These are phyloP conservation scores for Luffa aegyptiaca DNA, from an alignment of 306 rosid species.

Conservation along the genomic window DNA sequence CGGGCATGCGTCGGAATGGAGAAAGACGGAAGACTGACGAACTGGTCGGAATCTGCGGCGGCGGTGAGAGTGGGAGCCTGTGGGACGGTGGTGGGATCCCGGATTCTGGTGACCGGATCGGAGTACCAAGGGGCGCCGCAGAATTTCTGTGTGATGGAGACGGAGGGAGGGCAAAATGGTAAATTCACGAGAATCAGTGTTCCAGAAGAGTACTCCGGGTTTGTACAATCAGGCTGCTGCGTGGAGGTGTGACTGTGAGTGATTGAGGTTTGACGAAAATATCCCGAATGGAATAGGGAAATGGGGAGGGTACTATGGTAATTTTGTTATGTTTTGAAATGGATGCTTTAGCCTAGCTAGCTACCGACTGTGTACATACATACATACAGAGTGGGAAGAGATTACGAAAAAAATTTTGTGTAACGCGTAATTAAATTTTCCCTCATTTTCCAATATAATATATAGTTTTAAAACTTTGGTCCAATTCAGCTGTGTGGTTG, in stretches of 20 bases:
- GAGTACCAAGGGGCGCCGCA: slow-evolving; percentile 30
- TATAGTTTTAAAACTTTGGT: background rate
- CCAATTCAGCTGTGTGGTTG: background rate
- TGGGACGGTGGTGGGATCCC: slow-evolving; percentile 16
- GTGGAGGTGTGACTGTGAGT: slow-evolving; percentile 34
- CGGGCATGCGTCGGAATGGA: slow-evolving; percentile 33
- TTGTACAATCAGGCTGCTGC: slow-evolving; percentile 41
- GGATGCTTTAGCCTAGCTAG: background rate
- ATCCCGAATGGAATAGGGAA: background rate
- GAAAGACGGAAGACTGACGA: slow-evolving; percentile 21
- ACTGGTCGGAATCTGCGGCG: slow-evolving; percentile 22
- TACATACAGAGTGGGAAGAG: background rate
- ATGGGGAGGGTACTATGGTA: background rate
- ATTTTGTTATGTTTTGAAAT: background rate
- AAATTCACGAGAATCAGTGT: slow-evolving; percentile 20
- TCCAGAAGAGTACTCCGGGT: slow-evolving; percentile 25
- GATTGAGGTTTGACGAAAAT: background rate
- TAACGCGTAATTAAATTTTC: background rate
- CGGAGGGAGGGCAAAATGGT: slow-evolving; percentile 21
- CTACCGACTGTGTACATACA: background rate
- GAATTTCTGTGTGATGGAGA: slow-evolving; percentile 16
- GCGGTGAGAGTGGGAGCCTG: slow-evolving; percentile 29
- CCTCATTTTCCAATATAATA: background rate
- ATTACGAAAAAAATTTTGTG: background rate
- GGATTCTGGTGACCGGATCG: slow-evolving; percentile 30